Evolutionary conservation across 441 rosid species (phyloP).

Genomic region (Gossypium schwendimanii): DNA sequence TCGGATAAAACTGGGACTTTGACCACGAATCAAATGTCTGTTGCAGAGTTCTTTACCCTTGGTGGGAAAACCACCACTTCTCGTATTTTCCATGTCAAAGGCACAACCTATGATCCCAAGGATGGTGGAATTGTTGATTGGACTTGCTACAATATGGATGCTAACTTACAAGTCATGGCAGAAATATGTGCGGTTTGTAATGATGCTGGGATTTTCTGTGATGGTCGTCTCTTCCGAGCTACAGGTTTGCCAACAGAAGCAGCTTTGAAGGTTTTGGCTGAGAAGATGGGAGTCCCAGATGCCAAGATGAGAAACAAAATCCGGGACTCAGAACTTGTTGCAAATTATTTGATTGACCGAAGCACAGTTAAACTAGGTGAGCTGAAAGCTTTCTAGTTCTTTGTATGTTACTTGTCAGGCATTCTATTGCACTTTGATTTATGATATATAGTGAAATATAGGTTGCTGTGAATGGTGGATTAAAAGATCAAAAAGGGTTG

Average conservation of each 20-base stretch:
- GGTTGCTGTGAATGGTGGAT: conserved; percentile 80
- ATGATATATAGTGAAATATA: conserved; percentile 22
- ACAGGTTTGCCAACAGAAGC: conserved; percentile 96
- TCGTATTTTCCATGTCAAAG: conserved; percentile 62
- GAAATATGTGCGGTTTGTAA: conserved; percentile 79
- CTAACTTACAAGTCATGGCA: conserved; percentile 74
- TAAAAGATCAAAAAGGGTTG: conserved; percentile 57
- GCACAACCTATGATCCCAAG: conserved; percentile 89
- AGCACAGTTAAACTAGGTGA: conserved; percentile 59
- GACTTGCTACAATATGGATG: conserved; percentile 77
- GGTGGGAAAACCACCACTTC: conserved; percentile 52
- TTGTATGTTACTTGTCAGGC: neutral
- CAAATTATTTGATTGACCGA: conserved; percentile 51
- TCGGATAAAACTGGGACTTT: conserved; percentile 73
- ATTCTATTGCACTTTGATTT: conserved; percentile 4
- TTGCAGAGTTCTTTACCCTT: conserved; percentile 63
- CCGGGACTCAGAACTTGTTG: conserved; percentile 41
- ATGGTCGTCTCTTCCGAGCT: conserved; percentile 69
- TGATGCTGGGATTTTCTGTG: conserved; percentile 70
- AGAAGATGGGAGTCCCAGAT: conserved; percentile 83
- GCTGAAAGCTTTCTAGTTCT: conserved; percentile 9
- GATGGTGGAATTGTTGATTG: conserved; percentile 87
- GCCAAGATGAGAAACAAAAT: conserved; percentile 42
- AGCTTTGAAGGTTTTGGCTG: conserved; percentile 83
- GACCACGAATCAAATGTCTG: conserved; percentile 92